Conservation (phyloP, 2,329 filamentous ascomycete species). For the Penicillium sp. region DNA sequence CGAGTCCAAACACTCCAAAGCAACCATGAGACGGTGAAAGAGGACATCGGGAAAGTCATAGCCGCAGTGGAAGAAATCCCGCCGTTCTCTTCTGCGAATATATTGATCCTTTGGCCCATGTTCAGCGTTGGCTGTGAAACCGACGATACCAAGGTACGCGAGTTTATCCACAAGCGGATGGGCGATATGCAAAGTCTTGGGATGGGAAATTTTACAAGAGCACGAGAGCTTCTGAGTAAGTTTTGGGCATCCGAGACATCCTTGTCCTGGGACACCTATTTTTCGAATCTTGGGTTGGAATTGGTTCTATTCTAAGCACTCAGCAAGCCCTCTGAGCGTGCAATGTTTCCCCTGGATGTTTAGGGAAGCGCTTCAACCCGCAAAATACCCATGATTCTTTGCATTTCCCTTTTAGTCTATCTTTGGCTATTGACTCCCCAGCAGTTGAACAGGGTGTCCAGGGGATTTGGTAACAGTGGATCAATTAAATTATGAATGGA, state of each 20-base stretch:
- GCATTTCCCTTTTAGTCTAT: too few relatives aligned
- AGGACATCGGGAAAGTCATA: slow-evolving; percentile 21
- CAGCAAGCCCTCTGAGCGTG: not conserved
- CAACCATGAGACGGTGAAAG: slow-evolving; percentile 18
- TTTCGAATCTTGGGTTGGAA: slow-evolving; percentile 20
- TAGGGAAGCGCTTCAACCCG: too few relatives aligned
- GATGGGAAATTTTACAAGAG: slow-evolving; percentile 31
- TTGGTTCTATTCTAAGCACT: slow-evolving; percentile 25
- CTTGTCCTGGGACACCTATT: slow-evolving; percentile 24
- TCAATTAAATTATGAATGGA: too few relatives aligned
- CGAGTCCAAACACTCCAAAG: slow-evolving; percentile 23
- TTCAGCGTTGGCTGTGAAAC: slow-evolving; percentile 34
- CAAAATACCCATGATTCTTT: too few relatives aligned
- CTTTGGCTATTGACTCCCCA: too few relatives aligned
- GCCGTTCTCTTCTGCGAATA: slow-evolving; percentile 26
- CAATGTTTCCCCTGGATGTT: too few relatives aligned
- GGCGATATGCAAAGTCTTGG: slow-evolving; percentile 27
- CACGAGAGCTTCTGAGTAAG: slow-evolving; percentile 15
- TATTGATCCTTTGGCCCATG: slow-evolving; percentile 33
- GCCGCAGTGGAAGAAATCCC: slow-evolving; percentile 18
- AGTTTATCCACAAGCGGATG: slow-evolving; percentile 26
- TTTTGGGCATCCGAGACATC: slow-evolving; percentile 24
- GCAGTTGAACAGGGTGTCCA: too few relatives aligned
- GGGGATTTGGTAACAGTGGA: too few relatives aligned
- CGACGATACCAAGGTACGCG: slow-evolving; percentile 14